Base-by-base conservation (phyloP, 176 grass and related monocot species). In the Carex cristatella region DNA sequence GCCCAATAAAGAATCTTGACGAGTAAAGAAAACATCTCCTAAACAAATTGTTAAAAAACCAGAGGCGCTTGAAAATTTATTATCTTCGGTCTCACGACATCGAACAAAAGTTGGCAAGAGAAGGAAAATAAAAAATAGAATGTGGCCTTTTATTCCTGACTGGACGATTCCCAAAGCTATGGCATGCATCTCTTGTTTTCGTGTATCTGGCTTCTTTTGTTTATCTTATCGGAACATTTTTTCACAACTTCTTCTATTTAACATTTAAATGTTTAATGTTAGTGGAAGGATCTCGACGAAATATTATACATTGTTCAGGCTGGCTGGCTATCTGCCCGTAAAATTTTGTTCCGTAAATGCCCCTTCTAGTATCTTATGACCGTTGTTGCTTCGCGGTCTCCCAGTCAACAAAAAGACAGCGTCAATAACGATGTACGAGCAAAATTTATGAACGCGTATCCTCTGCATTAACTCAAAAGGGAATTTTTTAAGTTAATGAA, bases 321-420 rank as follows among this genome's bases (percentile, higher is more conserved):
- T n/a, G 30, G 11, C 30, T 13, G 38, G 16, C 35, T 42, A 38
- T 5, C 38, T 40, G 38, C 27, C 51, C 5, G 42, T 27, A 32
- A 51, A 51, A 55, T 53, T 75, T 76, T 55, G 48, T 76, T 76
- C 72, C 72, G 72, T 28, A 76, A 31, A 76, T 55, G 3, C 72
- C 72, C 49, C 72, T 55, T 55, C 72, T 31, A 76, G 49, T 54
- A 53, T 69, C 71, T 53, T n/a, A 33, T 79, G 74, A 79, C 74
- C 53, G 74, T 79, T 78, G 51, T 78, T 79, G 53, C 14, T 58
- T 53, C 10, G 44, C 28, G 5, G 28, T 33, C 30, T 58, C 28
- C 53, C 53, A 3, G 74, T 79, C 53, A 79, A 35, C 74, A 32
- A 32, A 78, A 79, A 6, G 42, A 58, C 23, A 58, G 74, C 51